Evolutionary conservation across 306 rosid genomes (phyloP).

Genomic region (Casuarina glauca): DNA sequence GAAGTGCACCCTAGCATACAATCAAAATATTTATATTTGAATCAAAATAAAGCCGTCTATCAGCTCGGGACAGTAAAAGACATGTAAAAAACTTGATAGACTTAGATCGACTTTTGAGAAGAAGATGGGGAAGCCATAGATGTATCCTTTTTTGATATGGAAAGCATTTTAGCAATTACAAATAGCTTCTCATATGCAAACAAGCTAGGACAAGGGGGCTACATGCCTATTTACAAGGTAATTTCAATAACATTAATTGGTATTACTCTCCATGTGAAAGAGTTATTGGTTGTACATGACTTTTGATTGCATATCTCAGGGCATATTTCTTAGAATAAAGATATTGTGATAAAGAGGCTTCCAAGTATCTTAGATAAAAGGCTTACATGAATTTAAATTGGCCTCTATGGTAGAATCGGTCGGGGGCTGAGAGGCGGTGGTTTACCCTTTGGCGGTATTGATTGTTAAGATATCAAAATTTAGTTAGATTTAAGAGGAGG

Average conservation of each 20-base stretch:
- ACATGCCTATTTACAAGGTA: too few species aligned
- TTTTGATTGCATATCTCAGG: background rate
- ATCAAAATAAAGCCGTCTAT: background rate
- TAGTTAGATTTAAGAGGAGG: background rate
- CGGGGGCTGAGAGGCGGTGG: too few species aligned
- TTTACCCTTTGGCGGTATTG: background rate
- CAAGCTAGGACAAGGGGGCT: too few species aligned
- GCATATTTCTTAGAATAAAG: background rate
- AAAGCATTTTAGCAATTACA: conserved; percentile 40
- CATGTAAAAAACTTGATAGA: conserved; percentile 33
- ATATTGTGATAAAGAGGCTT: background rate
- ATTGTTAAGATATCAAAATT: too few species aligned
- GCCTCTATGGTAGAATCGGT: too few species aligned
- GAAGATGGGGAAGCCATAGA: conserved; percentile 30
- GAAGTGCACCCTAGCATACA: background rate
- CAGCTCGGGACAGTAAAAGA: conserved; percentile 14
- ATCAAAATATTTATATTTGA: background rate
- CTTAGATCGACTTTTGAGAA: conserved; percentile 30
- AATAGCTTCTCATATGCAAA: conserved; percentile 42
- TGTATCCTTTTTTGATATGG: conserved; percentile 37
- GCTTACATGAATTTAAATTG: background rate
- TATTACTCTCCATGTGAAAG: background rate
- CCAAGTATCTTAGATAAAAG: background rate
- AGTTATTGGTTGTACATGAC: background rate
- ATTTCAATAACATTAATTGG: background rate